phyloP scores from a whole-genome alignment of 805 yeast species.

The Starmerella vaccinii region DNA sequence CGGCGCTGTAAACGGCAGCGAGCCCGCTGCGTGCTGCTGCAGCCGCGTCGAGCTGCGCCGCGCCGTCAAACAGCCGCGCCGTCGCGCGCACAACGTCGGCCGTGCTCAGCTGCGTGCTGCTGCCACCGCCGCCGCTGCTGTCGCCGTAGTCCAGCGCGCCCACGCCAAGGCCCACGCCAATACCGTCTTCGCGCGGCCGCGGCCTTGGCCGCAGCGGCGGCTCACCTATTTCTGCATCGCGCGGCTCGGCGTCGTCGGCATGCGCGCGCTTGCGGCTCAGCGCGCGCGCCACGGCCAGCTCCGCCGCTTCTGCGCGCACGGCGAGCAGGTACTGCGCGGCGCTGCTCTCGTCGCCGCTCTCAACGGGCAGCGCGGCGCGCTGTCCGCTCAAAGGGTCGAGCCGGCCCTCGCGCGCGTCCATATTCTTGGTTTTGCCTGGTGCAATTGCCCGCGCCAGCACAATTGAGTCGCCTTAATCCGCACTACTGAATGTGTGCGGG shows the following conservation, averaged over 20 bases:
- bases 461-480: no score
- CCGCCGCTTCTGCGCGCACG: conserved; percentile 19
- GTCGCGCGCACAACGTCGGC: not conserved
- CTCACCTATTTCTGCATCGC: not conserved
- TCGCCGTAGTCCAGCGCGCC: conserved; percentile 4
- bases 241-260: not conserved
- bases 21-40: not conserved
- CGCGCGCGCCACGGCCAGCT: not conserved
- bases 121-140: no score
- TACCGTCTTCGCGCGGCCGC: no score
- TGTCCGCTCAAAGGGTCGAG: conserved; percentile 14
- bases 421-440: not conserved
- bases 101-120: not conserved
- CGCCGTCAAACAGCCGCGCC: not conserved
- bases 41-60: not conserved
- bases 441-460: no score
- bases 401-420: conserved; percentile 8
- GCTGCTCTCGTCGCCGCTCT: conserved; percentile 3
- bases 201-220: no score
- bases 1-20: not conserved
- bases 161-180: no score
- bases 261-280: conserved; percentile 3
- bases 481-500: no score
- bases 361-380: conserved; percentile 28
- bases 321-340: conserved; percentile 12